A percentile compares a stretch with the other conserved stretches of the same genome.
Conservation (phyloP, 441 rosid genomes). For the Erodium moschatum region DNA sequence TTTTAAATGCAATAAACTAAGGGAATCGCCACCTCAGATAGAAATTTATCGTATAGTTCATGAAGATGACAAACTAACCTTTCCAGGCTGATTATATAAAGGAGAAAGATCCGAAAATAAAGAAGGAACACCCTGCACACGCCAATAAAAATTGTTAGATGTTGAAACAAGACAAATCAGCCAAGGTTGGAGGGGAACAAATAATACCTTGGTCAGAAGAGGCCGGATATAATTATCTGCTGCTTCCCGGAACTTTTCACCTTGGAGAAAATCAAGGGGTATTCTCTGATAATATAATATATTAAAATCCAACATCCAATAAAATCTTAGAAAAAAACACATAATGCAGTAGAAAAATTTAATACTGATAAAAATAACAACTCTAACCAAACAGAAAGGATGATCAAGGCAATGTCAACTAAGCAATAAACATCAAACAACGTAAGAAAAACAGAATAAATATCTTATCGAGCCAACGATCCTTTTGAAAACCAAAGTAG, state of each 20-base stretch:
- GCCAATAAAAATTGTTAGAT: slow-evolving; percentile 18
- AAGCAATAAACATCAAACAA: neutral
- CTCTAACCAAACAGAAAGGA: too few species aligned
- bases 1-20: slow-evolving; percentile 6
- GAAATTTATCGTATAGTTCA: neutral
- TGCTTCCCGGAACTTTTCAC: slow-evolving; percentile 69
- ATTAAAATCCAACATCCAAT: neutral
- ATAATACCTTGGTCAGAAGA: slow-evolving; percentile 67
- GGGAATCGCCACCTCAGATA: too few species aligned
- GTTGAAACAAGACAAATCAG: slow-evolving; percentile 15
- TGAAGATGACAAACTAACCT: slow-evolving; percentile 42
- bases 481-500: neutral
- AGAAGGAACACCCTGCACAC: slow-evolving; percentile 86
- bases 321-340: neutral
- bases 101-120: slow-evolving; percentile 95
- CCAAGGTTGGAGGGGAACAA: slow-evolving; percentile 9
- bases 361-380: neutral
- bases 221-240: slow-evolving; percentile 76
- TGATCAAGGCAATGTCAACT: too few species aligned
- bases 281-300: slow-evolving; percentile 52
- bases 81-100: slow-evolving; percentile 67
- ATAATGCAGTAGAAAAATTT: neutral
- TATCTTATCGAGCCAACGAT: neutral
- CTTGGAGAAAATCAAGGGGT: slow-evolving; percentile 94
- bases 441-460: neutral